These are phyloP conservation scores for Nepenthes mirabilis DNA, from an alignment of 148 eudicot species.

Conservation along the genomic window DNA sequence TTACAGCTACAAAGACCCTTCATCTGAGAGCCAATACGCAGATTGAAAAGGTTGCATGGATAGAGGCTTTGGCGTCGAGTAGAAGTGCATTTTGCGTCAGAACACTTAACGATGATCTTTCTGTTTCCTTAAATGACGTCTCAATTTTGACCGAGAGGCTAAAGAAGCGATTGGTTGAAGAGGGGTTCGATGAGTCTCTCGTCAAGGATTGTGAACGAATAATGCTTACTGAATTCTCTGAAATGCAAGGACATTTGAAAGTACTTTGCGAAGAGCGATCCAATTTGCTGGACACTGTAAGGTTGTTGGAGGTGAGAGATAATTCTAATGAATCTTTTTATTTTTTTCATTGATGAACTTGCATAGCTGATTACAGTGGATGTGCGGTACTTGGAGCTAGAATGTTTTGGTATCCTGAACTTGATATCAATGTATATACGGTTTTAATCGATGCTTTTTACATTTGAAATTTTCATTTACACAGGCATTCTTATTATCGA, in stretches of 20 bases:
- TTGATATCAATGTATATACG: no score
- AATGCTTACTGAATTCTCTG: conserved; percentile 64
- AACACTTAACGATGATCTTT: conserved; percentile 31
- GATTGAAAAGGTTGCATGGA: conserved; percentile 63
- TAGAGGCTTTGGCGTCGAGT: conserved; percentile 56
- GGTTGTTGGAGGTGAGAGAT: conserved; percentile 59
- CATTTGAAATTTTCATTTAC: no score
- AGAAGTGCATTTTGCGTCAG: conserved; percentile 35
- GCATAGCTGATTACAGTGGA: no score
- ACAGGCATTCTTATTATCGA: no score
- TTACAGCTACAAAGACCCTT: conserved; percentile 86
- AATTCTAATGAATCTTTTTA: neutral
- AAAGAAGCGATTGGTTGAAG: conserved; percentile 57
- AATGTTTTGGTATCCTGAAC: no score
- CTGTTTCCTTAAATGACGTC: conserved; percentile 30
- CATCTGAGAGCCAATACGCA: conserved; percentile 60
- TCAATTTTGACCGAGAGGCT: conserved; percentile 64
- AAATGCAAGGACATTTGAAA: conserved; percentile 46
- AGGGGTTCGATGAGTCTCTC: conserved; percentile 49
- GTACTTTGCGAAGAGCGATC: conserved; percentile 60
- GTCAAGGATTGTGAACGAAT: conserved; percentile 82
- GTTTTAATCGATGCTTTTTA: no score
- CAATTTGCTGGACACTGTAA: conserved; percentile 63
- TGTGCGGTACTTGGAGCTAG: no score
- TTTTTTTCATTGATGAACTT: neutral